Base-by-base conservation (phyloP, 2,329 filamentous ascomycete species). In the Tolypocladium tropicale region DNA sequence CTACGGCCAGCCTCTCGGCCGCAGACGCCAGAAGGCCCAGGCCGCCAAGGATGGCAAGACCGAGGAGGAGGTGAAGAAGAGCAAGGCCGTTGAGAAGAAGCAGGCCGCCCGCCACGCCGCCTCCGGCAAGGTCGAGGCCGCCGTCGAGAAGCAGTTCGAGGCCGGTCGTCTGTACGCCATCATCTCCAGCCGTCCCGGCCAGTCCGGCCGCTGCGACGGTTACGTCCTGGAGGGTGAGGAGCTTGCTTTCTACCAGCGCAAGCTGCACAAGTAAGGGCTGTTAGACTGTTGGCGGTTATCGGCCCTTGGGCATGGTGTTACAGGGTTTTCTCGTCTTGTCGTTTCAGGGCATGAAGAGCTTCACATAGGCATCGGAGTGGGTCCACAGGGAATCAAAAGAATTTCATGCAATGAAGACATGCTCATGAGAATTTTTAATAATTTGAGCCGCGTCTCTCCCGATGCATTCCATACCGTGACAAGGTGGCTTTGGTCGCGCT, bases 181-280 rank as follows among this genome's bases (percentile, higher is more conserved):
- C 68, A 80, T 99, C 70, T 84, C 93, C 69, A 94, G 88, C 76
- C 85, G 94, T 72, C 94, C 94, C 66, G 94, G 94, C 70, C 94
- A 99, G 88, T 94, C 89, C 75, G 94, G 94, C 71, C 91, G 94
- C 79, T 85, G 84, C 71, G 94, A 99, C 76, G 94, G 94, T 66
- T 99, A 99, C 83, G 87, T 99, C 76, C 84, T 99, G 66, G 94
- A 99, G 87, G 94, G 94, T 72, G 94, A 99, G 78, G 94, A 99
- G 86, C 85, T 99, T 72, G 91, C 92, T 77, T 99, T 99, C 89
- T 99, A 99, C 90, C 92, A 96, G 88, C 89, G 89, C 82, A 92
- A 92, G 81, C 90, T 97, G 78, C 89, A 94, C 86, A 97, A 96
- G 85, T 97, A 96, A 82, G 83, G 54, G 53, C 54, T 37, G 53